phyloP scores from a whole-genome alignment of 148 eudicot genomes.

The Rhododendron simsii region DNA sequence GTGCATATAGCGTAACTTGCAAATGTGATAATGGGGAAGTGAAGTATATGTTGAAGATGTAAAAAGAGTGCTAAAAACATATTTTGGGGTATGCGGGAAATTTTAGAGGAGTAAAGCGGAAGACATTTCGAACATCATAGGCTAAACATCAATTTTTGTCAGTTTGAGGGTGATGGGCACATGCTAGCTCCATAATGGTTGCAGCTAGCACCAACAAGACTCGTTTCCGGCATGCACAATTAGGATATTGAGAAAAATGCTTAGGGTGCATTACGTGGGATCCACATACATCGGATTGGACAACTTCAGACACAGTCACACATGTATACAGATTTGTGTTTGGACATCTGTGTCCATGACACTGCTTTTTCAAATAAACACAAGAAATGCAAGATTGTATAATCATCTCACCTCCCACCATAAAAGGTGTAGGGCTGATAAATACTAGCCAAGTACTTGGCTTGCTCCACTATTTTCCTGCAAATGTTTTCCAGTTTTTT shows the following conservation, averaged over 20 bases:
- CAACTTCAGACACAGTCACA: background rate
- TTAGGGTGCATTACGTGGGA: background rate
- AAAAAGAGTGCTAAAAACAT: background rate
- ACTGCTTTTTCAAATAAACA: background rate
- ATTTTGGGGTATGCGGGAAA: background rate
- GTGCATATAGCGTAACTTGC: background rate
- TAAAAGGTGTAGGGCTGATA: constrained; percentile 89
- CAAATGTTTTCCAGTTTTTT: constrained; percentile 57
- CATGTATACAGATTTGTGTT: background rate
- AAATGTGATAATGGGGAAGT: background rate
- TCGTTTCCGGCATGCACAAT: background rate
- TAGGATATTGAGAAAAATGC: background rate
- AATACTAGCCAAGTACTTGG: constrained; percentile 76
- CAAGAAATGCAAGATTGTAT: background rate
- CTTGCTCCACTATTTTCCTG: constrained; percentile 79
- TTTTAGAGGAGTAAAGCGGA: background rate
- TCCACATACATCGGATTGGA: background rate
- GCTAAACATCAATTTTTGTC: background rate
- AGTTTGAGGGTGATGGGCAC: background rate
- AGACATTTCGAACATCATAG: background rate
- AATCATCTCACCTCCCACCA: constrained; percentile 69
- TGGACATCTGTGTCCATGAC: background rate
- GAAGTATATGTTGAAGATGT: background rate
- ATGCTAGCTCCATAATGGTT: background rate
- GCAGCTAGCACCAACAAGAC: background rate